Conservation (phyloP, 768 basidiomycete genomes). For the Suillus bovinus region DNA sequence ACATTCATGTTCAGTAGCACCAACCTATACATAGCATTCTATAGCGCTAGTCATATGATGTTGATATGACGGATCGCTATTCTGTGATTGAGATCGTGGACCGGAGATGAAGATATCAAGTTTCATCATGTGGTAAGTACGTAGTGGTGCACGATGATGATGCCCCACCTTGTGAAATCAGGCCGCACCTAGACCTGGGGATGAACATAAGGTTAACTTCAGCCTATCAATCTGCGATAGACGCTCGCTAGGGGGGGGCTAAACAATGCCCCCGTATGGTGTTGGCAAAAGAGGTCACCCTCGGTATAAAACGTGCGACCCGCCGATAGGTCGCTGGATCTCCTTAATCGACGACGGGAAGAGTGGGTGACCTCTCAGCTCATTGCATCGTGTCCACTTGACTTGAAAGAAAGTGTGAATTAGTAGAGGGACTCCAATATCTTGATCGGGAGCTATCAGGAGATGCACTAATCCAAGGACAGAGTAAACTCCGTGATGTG, state of each 20-base stretch:
- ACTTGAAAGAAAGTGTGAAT: not conserved
- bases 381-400: not conserved
- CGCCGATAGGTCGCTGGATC: not conserved
- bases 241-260: not conserved
- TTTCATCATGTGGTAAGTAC: not conserved
- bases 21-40: not conserved
- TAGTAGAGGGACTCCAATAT: not conserved
- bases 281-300: not conserved
- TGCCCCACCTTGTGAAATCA: not conserved
- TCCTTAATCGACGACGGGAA: not conserved
- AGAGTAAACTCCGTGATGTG: not conserved
- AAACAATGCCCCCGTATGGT: not conserved
- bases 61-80: not conserved
- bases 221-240: not conserved
- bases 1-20: slow-evolving; percentile 5
- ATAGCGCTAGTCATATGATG: not conserved
- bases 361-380: not conserved
- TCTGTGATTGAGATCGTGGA: not conserved
- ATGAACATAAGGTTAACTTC: not conserved
- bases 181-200: not conserved
- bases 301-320: not conserved
- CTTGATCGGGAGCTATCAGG: not conserved
- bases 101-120: slow-evolving; percentile 3
- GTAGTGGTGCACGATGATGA: not conserved
- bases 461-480: not conserved